Evolutionary conservation across 192 early-diverging fungal genomes (phyloP).

Genomic region (Dissophora globulifera): DNA sequence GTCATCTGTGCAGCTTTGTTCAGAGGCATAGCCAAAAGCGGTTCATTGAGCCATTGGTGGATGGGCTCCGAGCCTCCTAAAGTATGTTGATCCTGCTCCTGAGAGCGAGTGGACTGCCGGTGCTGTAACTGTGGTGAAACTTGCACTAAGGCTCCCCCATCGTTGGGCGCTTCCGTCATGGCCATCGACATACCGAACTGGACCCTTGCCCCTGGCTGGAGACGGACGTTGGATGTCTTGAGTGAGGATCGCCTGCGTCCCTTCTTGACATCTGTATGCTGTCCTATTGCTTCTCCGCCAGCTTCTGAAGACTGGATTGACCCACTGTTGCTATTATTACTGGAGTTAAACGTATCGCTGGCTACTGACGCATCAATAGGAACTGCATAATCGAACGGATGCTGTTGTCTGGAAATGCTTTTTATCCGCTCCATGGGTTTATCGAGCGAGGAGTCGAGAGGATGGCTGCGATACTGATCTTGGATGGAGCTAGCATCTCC

Average conservation of each 20-base stretch:
- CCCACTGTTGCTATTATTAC: too few species aligned
- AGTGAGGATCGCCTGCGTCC: slow-evolving; percentile 29
- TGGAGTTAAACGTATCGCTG: too few species aligned
- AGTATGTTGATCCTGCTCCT: not conserved
- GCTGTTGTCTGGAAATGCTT: too few species aligned
- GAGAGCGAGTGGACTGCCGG: not conserved
- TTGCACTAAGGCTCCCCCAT: too few species aligned
- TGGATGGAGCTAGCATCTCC: not conserved
- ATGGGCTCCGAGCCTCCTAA: not conserved
- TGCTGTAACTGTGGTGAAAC: too few species aligned
- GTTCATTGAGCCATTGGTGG: not conserved
- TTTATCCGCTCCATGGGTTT: too few species aligned
- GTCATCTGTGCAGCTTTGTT: not conserved
- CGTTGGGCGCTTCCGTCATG: too few species aligned
- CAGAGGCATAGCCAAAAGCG: not conserved
- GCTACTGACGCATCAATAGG: too few species aligned
- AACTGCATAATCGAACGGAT: too few species aligned
- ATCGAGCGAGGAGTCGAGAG: too few species aligned
- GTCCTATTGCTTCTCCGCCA: not conserved
- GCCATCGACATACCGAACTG: slow-evolving; percentile 15
- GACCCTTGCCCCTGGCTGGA: slow-evolving; percentile 7
- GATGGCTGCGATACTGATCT: too few species aligned
- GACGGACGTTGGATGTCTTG: slow-evolving; percentile 4
- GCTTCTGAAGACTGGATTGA: not conserved
- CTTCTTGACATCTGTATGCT: not conserved